Conservation (phyloP, 1,284 basidiomycete genomes). For the Fomitopsis pinicola region DNA sequence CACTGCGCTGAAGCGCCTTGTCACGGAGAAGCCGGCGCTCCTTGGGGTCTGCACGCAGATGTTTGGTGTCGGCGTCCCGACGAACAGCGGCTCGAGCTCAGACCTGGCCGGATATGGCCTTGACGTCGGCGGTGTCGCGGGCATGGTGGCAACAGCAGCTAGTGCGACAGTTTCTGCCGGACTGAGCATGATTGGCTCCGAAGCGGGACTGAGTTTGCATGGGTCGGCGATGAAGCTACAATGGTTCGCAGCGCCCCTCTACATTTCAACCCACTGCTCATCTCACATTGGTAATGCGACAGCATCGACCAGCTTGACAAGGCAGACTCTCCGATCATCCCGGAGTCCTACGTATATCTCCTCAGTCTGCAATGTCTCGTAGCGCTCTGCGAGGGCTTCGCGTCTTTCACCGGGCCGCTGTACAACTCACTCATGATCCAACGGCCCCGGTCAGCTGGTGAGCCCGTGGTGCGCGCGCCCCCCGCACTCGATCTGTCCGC, state of each 20-base stretch:
- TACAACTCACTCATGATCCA: conserved; percentile 67
- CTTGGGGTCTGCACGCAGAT: conserved; percentile 80
- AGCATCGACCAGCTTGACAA: conserved; percentile 97
- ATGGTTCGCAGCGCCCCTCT: conserved; percentile 47
- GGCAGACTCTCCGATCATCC: conserved; percentile 87
- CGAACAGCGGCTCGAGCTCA: conserved; percentile 30
- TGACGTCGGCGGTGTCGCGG: conserved; percentile 72
- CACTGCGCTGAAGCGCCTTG: conserved; percentile 75
- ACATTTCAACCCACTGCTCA: not conserved
- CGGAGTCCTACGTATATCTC: conserved; percentile 90
- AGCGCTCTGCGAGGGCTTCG: conserved; percentile 86
- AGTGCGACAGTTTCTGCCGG: conserved; percentile 75
- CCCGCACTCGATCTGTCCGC: conserved; percentile 63
- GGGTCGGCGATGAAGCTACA: conserved; percentile 81
- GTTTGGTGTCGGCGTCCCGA: conserved; percentile 67
- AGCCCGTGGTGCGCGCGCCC: conserved; percentile 66
- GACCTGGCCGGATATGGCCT: conserved; percentile 40
- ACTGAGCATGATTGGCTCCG: conserved; percentile 65
- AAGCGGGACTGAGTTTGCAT: conserved; percentile 65
- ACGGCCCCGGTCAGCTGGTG: conserved; percentile 60
- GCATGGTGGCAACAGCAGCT: conserved; percentile 80
- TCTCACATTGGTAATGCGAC: not conserved
- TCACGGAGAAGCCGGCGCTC: conserved; percentile 83
- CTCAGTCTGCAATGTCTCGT: conserved; percentile 87
- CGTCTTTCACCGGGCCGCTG: conserved; percentile 64